These are phyloP conservation scores for Cyclotella atomus DNA, from an alignment of 108 stramenopile genomes.

Conservation along the genomic window DNA sequence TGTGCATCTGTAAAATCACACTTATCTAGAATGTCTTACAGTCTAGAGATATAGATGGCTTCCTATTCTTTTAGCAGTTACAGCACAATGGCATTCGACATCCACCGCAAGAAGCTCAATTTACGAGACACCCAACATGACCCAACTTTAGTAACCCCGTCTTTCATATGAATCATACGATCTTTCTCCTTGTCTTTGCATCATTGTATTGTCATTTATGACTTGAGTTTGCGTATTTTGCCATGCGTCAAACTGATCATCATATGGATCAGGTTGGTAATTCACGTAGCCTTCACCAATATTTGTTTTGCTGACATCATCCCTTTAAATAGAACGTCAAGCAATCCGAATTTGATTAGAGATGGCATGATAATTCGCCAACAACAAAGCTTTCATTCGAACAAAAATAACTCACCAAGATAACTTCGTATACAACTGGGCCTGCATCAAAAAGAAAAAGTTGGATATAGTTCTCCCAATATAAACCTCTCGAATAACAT, in stretches of 20 bases:
- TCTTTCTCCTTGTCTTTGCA: neutral
- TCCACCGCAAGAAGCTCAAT: no score
- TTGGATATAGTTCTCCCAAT: constrained; percentile 77
- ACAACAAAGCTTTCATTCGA: neutral
- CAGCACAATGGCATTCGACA: no score
- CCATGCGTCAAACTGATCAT: constrained; percentile 19
- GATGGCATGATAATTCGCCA: neutral
- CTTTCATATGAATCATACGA: neutral
- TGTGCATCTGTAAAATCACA: no score
- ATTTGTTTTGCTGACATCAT: constrained; percentile 40
- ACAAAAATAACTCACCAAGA: constrained; percentile 57
- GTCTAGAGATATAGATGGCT: no score
- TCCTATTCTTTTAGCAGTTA: no score
- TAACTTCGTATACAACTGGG: constrained; percentile 77
- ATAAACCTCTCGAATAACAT: constrained; percentile 75
- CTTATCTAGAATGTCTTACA: no score
- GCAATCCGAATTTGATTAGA: neutral
- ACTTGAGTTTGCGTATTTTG: neutral
- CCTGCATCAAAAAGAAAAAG: constrained; percentile 80
- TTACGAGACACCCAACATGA: no score
- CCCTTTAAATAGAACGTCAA: constrained; percentile 19
- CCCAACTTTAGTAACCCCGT: constrained; percentile 4
- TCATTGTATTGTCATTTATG: constrained; percentile 6
- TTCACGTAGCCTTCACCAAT: constrained; percentile 28
- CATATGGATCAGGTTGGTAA: constrained; percentile 36